Evolutionary conservation across 345 rosid genomes (phyloP), one percentile per base, ranked within the genome.

Genomic region (Heritiera fomes): DNA sequence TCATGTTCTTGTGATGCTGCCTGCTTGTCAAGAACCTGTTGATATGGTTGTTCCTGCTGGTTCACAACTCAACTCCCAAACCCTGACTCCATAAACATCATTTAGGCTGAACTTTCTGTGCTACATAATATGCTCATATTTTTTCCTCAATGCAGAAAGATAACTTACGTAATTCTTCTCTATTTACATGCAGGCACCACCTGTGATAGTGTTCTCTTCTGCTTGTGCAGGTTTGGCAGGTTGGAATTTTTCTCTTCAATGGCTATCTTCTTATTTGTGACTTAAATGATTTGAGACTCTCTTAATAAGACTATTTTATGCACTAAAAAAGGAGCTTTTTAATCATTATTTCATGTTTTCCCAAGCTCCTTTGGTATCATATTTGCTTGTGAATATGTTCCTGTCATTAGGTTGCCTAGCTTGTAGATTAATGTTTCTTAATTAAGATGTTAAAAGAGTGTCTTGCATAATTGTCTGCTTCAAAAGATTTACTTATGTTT

Each of bases 181-280:
- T 84, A 72, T 78, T 77, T 59, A 46, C 30, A 74, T 92, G 88
- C 86, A 95, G 98, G 96, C 96, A 70, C 99, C 98, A 6, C 97
- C 98, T 15, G 98, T 95, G 75, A 92, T 93, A 75, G 94, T 93
- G 56, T 88, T 92, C 92, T 91, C 99, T 77, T 91, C 97, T 32
- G 93, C 96, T 71, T 95, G 95, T 83, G 97, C 97, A 38, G 97
- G 97, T 46, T 84, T 93, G 83, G 88, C 92, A 88, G 98, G 99
- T 93, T 46, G 71, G 86, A 73, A 20, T 30, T 40, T 77, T 41
- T 65, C 10, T 70, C 76, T 64, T 60, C 50, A 8, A 15, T 52
- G 64, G 72, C 46, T 38, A 61, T 53, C 15, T 41, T 75, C 18
- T 11, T 79, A 20, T 50, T 60, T 55, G 18, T 68, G 75, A 75